Percentiles rank a stretch among this genome's conserved stretches.
Evolutionary conservation across 2,329 filamentous ascomycete genomes (phyloP).

Genomic region (Pyrenophora teres): DNA sequence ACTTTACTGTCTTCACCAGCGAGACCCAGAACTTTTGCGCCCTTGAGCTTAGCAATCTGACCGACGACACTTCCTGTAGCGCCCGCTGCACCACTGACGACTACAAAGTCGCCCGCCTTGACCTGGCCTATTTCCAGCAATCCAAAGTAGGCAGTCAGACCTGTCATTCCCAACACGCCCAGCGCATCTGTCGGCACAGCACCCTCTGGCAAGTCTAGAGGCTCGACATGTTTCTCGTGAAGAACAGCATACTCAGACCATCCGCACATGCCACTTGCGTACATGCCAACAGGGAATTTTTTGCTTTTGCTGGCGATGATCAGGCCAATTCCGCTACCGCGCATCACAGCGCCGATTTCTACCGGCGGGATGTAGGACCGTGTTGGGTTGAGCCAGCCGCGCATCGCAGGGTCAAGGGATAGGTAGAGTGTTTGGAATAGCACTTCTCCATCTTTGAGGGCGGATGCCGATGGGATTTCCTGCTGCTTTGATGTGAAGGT

Average conservation of each 20-base stretch:
- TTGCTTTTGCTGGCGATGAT: slow-evolving; percentile 65
- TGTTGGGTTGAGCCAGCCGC: slow-evolving; percentile 66
- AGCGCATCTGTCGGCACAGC: slow-evolving; percentile 62
- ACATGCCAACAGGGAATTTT: slow-evolving; percentile 61
- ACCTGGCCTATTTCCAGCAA: slow-evolving; percentile 70
- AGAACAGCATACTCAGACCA: slow-evolving; percentile 71
- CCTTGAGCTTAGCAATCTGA: slow-evolving; percentile 77
- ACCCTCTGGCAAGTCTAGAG: slow-evolving; percentile 52
- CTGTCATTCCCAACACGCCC: slow-evolving; percentile 63
- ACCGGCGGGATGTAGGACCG: slow-evolving; percentile 72
- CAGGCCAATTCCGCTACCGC: slow-evolving; percentile 63
- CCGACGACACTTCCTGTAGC: slow-evolving; percentile 77
- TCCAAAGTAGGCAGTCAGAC: slow-evolving; percentile 77
- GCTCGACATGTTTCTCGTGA: slow-evolving; percentile 55
- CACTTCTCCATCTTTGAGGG: slow-evolving; percentile 68
- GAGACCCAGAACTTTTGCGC: slow-evolving; percentile 57
- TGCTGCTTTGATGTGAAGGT: slow-evolving; percentile 64
- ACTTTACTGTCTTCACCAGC: slow-evolving; percentile 60
- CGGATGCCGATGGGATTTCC: slow-evolving; percentile 51
- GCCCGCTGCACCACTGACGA: slow-evolving; percentile 77
- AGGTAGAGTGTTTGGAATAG: slow-evolving; percentile 66
- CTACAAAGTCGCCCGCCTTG: slow-evolving; percentile 72
- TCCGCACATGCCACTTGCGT: slow-evolving; percentile 60
- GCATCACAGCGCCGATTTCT: slow-evolving; percentile 70
- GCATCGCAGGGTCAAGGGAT: slow-evolving; percentile 76